phyloP scores from a whole-genome alignment of 78 protist genomes.

The Guillardia theta region DNA sequence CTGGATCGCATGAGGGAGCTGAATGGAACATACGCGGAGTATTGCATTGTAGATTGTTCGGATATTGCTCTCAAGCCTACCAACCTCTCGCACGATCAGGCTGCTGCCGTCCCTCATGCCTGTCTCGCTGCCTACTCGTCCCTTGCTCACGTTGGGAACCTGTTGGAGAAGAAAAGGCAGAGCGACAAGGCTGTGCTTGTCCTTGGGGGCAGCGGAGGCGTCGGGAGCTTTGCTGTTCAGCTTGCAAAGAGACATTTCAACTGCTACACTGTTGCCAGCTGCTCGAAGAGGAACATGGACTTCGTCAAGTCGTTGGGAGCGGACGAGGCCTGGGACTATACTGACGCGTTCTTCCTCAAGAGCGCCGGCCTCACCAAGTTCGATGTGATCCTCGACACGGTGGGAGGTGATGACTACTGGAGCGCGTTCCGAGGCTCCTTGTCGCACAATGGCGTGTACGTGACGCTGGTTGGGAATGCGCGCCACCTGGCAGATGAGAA shows the following conservation, averaged over 20 bases:
- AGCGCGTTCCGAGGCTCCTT: neutral
- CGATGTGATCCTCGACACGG: conserved; percentile 18
- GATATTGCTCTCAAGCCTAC: neutral
- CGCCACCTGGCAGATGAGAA: neutral
- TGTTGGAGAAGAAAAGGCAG: neutral
- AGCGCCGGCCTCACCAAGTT: neutral
- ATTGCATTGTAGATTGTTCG: neutral
- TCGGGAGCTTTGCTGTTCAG: neutral
- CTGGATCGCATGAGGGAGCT: neutral
- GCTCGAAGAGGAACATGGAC: neutral
- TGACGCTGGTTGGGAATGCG: neutral
- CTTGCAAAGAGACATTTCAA: neutral
- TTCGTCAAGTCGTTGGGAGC: neutral
- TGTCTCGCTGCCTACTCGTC: neutral
- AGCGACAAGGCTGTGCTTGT: conserved; percentile 8
- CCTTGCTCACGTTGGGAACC: neutral
- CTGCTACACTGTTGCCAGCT: conserved; percentile 18
- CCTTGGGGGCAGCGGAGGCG: conserved; percentile 41
- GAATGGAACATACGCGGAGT: neutral
- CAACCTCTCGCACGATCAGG: neutral
- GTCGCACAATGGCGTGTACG: neutral
- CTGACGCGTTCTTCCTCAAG: neutral
- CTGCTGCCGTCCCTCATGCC: conserved; percentile 35
- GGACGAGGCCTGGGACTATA: neutral
- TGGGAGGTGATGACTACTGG: conserved; percentile 15